Evolutionary conservation across 2,329 filamentous ascomycete species (phyloP), one percentile per base, ranked within the genome.

Genomic region (Aspergillus pseudoviridinutans): DNA sequence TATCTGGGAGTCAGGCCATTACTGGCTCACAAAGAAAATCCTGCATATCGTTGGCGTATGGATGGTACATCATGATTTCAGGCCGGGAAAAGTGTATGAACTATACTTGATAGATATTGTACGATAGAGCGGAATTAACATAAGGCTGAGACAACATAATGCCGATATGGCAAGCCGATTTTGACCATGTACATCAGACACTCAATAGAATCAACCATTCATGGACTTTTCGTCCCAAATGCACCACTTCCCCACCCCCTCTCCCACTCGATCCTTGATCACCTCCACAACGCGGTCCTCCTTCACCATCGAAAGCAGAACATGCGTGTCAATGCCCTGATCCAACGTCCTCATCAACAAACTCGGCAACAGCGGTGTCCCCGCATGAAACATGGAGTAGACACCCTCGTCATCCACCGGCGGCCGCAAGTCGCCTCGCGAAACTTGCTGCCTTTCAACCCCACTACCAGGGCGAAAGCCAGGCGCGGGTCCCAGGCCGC

Each of bases 321-420:
- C 53, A 65, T 78, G 75, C 1, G 64, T 66, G 65, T 78, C 75
- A 44, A 75, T 70, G 0, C 74, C 73, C 53, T 75, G 71, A 53
- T 76, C 74, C 17, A 77, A 38, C 1, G 71, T 71, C 49, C 67
- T 68, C 62, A 71, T 69, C 22, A 76, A 58, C 7, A 74, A 58
- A 38, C 64, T 74, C 6, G 68, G 65, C 28, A 72, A 59, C 54
- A 71, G 32, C 6, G 61, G 32, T 20, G 54, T 49, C 25, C 58
- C 61, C 42, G 42, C 49, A 50, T 60, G 60, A 25, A 73, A 73
- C 17, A 68, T 60, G 1, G 70, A 74, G 41, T 68, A 58, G 12
- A 71, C 56, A 1, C 61, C 65, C 56, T 64, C 62, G 17, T 66
- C 64, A 2, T 54, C 51, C 5, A 52, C 46, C 2, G 17, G 2